Conservation (phyloP, 2,329 filamentous ascomycete species). For the Samsoniella hepiali region DNA sequence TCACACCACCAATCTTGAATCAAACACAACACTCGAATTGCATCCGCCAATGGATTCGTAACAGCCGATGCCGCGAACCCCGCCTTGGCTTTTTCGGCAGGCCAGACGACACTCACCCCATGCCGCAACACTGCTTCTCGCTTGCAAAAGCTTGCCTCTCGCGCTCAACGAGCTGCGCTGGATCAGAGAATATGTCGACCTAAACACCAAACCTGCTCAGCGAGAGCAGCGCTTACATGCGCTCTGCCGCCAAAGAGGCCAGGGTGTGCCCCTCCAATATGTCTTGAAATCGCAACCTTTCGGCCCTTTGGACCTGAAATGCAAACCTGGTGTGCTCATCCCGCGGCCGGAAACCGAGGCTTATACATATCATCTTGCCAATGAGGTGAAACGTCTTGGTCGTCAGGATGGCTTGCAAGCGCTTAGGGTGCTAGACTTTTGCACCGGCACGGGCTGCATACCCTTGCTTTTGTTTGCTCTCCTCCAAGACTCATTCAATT, state of each 20-base stretch:
- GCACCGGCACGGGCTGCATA: conserved; percentile 90
- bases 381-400: conserved; percentile 34
- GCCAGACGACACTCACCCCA: conserved; percentile 54
- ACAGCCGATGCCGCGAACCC: conserved; percentile 58
- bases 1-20: background rate
- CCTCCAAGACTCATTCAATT: conserved; percentile 42
- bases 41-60: conserved; percentile 5
- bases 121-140: conserved; percentile 59
- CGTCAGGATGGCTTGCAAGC: background rate
- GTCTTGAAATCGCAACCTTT: conserved; percentile 86
- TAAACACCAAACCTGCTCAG: conserved; percentile 21
- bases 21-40: conserved; percentile 10
- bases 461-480: conserved; percentile 69
- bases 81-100: conserved; percentile 53
- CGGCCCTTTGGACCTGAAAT: conserved; percentile 75
- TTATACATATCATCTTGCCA: conserved; percentile 57
- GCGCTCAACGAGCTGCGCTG: conserved; percentile 69
- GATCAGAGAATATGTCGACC: conserved; percentile 60
- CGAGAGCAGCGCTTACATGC: conserved; percentile 30
- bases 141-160: conserved; percentile 60
- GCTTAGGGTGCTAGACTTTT: conserved; percentile 71
- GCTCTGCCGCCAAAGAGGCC: conserved; percentile 49
- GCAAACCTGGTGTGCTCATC: conserved; percentile 75
- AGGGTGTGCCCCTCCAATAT: conserved; percentile 81
- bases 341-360: conserved; percentile 76